These are phyloP conservation scores for Diaporthe destruens DNA, from an alignment of 2,329 filamentous ascomycete species.

Conservation along the genomic window DNA sequence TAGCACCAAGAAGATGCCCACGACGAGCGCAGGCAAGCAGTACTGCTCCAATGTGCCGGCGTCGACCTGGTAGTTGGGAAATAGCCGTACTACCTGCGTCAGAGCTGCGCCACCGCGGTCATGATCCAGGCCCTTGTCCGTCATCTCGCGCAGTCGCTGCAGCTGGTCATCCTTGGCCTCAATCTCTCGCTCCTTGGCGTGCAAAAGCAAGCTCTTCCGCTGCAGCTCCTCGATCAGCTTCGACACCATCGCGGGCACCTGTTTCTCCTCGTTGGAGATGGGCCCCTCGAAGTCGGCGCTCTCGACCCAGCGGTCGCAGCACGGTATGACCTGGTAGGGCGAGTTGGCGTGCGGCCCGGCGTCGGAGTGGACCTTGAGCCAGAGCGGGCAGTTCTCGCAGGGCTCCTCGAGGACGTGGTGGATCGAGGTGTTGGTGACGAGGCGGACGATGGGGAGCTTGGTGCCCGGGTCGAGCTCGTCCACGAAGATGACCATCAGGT, in stretches of 20 bases:
- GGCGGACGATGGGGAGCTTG: slow-evolving; percentile 12
- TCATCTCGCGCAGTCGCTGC: neutral
- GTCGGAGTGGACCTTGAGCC: slow-evolving; percentile 32
- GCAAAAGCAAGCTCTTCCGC: slow-evolving; percentile 11
- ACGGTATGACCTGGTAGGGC: slow-evolving; percentile 36
- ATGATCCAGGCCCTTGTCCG: neutral
- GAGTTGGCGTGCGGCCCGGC: neutral
- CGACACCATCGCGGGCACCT: slow-evolving; percentile 30
- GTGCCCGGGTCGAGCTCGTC: slow-evolving; percentile 6
- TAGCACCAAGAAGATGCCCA: neutral
- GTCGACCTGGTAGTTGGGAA: neutral
- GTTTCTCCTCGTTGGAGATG: slow-evolving; percentile 37
- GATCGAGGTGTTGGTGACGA: slow-evolving; percentile 40
- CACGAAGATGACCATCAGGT: slow-evolving; percentile 36
- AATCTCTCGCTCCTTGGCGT: slow-evolving; percentile 26
- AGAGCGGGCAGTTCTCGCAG: slow-evolving; percentile 38
- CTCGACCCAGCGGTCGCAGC: slow-evolving; percentile 37
- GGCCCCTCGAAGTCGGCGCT: slow-evolving; percentile 31
- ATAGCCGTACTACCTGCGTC: too few relatives aligned
- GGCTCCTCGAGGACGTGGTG: slow-evolving; percentile 39
- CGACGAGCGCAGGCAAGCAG: slow-evolving; percentile 2
- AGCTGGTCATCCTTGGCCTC: slow-evolving; percentile 35
- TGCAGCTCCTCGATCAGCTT: slow-evolving; percentile 27
- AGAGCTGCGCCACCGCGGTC: too few relatives aligned
- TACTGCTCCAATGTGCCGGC: slow-evolving; percentile 19